phyloP scores from a whole-genome alignment of 495 filamentous ascomycete genomes.

The Penicillium arizonense region DNA sequence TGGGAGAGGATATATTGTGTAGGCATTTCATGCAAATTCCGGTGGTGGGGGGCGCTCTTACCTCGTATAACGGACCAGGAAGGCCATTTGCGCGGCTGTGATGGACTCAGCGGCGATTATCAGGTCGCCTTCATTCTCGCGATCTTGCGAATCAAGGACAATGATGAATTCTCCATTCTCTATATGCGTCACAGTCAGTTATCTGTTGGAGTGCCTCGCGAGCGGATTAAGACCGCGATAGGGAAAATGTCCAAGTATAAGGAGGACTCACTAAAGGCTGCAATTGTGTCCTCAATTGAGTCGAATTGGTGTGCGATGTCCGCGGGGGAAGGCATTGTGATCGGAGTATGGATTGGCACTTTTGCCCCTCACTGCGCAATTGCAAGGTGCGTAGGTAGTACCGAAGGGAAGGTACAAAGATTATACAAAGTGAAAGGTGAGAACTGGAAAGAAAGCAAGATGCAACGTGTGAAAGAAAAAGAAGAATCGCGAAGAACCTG shows the following conservation, averaged over 20 bases:
- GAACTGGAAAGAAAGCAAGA: not conserved
- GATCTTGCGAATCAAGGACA: slow-evolving; percentile 82
- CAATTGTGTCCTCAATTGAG: slow-evolving; percentile 79
- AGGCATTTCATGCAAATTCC: not conserved
- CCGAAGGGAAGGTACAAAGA: not conserved
- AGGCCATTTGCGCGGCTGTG: slow-evolving; percentile 89
- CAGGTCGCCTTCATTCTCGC: slow-evolving; percentile 97
- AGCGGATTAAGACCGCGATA: not conserved
- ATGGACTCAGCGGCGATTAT: slow-evolving; percentile 88
- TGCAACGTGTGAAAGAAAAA: not conserved
- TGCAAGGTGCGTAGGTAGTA: not conserved
- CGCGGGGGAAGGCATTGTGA: slow-evolving; percentile 38
- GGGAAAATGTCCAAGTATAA: not conserved
- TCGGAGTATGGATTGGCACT: not conserved
- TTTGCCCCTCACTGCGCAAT: slow-evolving; percentile 27
- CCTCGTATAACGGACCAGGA: slow-evolving; percentile 84
- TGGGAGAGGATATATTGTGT: not conserved
- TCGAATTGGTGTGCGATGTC: slow-evolving; percentile 58
- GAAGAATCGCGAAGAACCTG: slow-evolving; percentile 1
- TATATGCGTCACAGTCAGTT: slow-evolving; percentile 34
- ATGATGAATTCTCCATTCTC: slow-evolving; percentile 92
- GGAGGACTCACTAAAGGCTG: slow-evolving; percentile 70
- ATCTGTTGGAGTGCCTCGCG: not conserved
- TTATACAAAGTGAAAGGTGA: not conserved
- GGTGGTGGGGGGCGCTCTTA: slow-evolving; percentile 20